Conservation (phyloP, 768 basidiomycete species). For the Pleurotus ostreatus region DNA sequence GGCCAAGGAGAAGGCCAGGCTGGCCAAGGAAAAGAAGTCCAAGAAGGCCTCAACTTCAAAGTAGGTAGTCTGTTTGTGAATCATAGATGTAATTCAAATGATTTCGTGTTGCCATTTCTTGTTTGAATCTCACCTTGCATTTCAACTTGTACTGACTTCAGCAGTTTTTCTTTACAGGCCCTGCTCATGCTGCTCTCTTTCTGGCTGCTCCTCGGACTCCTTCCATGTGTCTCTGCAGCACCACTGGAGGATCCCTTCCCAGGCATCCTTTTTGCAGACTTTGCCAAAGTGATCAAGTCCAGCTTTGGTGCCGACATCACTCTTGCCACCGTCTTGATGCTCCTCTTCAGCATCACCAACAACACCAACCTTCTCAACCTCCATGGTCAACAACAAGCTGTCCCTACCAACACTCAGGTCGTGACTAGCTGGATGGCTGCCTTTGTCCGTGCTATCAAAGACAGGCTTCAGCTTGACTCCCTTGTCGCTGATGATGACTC, state of each 20-base stretch:
- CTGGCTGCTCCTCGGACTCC: not conserved
- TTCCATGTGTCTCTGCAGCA: not conserved
- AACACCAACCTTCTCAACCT: slow-evolving; percentile 6
- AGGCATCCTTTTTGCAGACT: slow-evolving; percentile 1
- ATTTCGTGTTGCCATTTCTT: not conserved
- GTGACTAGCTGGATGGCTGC: slow-evolving; percentile 3
- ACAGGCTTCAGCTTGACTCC: not conserved
- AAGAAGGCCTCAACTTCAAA: not conserved
- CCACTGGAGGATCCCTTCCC: slow-evolving; percentile 1
- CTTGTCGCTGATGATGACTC: not conserved
- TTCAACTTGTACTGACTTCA: no score
- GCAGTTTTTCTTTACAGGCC: no score
- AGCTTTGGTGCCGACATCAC: not conserved
- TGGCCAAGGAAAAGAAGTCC: not conserved
- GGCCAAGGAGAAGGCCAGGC: not conserved
- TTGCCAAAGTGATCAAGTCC: not conserved
- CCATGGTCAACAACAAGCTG: not conserved
- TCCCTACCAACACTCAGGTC: not conserved
- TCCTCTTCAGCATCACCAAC: not conserved
- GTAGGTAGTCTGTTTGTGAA: not conserved
- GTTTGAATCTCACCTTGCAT: not conserved
- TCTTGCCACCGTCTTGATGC: slow-evolving; percentile 5
- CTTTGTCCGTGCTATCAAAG: not conserved
- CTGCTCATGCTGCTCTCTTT: no score
- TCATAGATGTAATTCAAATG: not conserved